Evolutionary conservation across 2,329 filamentous ascomycete species (phyloP).

Genomic region (Elsinoe perseae): DNA sequence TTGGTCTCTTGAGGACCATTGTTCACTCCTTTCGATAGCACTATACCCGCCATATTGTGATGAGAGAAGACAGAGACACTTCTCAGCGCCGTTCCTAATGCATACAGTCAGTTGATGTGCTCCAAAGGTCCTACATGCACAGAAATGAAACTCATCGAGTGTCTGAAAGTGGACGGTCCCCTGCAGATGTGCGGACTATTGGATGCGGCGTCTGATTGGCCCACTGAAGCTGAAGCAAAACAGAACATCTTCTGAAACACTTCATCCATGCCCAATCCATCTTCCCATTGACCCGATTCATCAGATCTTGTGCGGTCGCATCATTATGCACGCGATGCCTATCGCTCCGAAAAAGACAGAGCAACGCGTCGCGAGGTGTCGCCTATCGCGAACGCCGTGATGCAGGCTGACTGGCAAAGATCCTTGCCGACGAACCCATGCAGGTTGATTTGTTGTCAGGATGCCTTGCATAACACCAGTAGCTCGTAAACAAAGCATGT

Average conservation of each 20-base stretch:
- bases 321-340: neutral
- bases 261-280: neutral
- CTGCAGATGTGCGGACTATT: neutral
- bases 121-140: too few species aligned
- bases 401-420: neutral
- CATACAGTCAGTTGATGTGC: too few species aligned
- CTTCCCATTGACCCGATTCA: neutral
- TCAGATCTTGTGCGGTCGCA: neutral
- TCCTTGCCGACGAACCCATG: neutral
- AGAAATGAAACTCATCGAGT: too few species aligned
- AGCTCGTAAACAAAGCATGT: neutral
- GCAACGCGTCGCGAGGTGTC: neutral
- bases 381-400: neutral
- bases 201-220: neutral
- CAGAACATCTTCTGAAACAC: neutral
- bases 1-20: neutral
- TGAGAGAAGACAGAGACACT: too few species aligned
- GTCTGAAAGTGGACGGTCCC: too few species aligned
- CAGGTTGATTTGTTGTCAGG: conserved; percentile 7
- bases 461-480: conserved; percentile 11
- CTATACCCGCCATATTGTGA: conserved; percentile 1
- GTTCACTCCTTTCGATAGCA: neutral
- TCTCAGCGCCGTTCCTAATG: too few species aligned
- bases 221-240: neutral
- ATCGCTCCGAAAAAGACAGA: neutral